Base-by-base conservation (phyloP, 257 asterid genomes). In the Cruciata laevipes region DNA sequence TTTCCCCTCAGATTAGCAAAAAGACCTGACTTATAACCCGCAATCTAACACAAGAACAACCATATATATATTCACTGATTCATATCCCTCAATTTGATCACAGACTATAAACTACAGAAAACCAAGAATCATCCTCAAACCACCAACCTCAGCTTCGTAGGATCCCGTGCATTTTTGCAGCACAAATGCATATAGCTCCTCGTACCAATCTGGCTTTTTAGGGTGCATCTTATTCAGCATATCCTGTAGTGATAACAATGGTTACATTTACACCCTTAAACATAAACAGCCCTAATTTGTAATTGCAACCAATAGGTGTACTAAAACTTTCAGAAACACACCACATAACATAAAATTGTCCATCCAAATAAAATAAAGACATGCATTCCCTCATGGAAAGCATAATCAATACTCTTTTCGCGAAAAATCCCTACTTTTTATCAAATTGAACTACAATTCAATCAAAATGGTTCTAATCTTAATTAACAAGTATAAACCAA, bases 141-240 rank as follows among this genome's bases (percentile, higher is more conserved):
- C 74, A 73, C 84, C 64, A 75, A 92, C 97, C 96, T 87, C 98
- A 27, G 82, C 82, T 73, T 93, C 97, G 3, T 93, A 93, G 74
- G 90, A 42, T 75, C 71, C 80, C 78, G 63, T 89, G 58, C 76
- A 5, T 66, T 74, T 86, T 79, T 86, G 79, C 87, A 87, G 65
- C 20, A 82, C 87, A 9, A 63, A 78, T 23, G 97, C 97, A 71
- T 81, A 89, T 2, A 89, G 69, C 86, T 89, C 96, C 85, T 89
- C 96, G n/a, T 89, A 89, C 96, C 98, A 92, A 76, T 81, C 98
- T 17, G 94, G 87, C 74, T 89, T 92, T 8, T 87, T 84, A 74
- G 96, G 98, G 70, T 80, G 98, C 75, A 85, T 44, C 74, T 77
- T 83, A 44, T 86, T 83, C 84, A 92, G 70, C 80, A 74, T 71